Base-by-base conservation (phyloP, 139 green algal genomes). In the Haematococcus sp. region DNA sequence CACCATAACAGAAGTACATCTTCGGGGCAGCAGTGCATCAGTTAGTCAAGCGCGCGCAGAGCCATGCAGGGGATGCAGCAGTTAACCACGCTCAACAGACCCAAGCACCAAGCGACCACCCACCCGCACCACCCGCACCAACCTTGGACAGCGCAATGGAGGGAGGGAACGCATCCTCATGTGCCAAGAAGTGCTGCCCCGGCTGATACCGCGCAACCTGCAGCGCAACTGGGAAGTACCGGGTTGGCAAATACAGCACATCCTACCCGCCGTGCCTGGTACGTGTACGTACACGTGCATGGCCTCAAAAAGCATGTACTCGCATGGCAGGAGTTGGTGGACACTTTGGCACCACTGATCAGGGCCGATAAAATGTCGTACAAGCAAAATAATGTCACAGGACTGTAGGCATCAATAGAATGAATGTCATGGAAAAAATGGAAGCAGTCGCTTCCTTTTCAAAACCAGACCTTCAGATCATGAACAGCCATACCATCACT, bases 81-180 rank as follows among this genome's bases (percentile, higher is more conserved):
- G 40, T 49, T 49, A 19, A 19, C 40, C 40, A 49, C 40, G 11
- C 7, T 49, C 7, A 49, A 19, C 11, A 49, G 11, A n/a, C n/a
- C n/a, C n/a, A n/a, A n/a, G n/a, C n/a, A n/a, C n/a, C n/a, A n/a
- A n/a, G n/a, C n/a, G n/a, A n/a, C n/a, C n/a, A n/a, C n/a, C n/a
- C n/a, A n/a, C n/a, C n/a, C n/a, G n/a, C n/a, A n/a, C n/a, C 7
- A 49, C 40, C 40, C 40, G 40, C 7, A 19, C 40, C 7, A 49
- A 89, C 59, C 27, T 89, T 68, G 34, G 31, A 65, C 67, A 91
- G 60, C 16, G 87, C 91, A 67, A 81, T 83, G 25, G 75, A 70
- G 22, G 83, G 70, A 61, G 91, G 81, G 71, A 91, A 92, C 23
- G 75, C 73, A 71, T 91, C 89, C 32, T 91, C 86, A 55, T 92